A percentile compares a stretch with the other conserved stretches of the same genome.
Evolutionary conservation across 2,329 filamentous ascomycete species (phyloP).

Genomic region (Chlorencoelia australis): DNA sequence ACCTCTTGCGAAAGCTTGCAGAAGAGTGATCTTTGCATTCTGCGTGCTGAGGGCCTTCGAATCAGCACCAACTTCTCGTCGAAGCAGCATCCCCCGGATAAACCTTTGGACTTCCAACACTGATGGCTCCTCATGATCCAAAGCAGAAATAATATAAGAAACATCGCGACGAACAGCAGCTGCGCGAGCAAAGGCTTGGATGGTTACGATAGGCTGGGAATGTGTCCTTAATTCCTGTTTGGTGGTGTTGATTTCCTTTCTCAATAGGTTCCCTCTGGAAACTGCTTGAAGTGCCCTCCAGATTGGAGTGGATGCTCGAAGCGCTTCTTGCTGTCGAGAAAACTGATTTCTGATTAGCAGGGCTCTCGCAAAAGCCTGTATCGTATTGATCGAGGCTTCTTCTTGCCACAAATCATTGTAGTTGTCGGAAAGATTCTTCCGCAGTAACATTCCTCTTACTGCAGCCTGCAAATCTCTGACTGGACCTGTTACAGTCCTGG

Average conservation of each 20-base stretch:
- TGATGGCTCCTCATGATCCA: slow-evolving; percentile 36
- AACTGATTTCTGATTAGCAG: slow-evolving; percentile 47
- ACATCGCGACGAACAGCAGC: slow-evolving; percentile 43
- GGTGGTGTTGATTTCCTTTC: slow-evolving; percentile 35
- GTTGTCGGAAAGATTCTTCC: slow-evolving; percentile 43
- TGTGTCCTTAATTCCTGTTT: slow-evolving; percentile 44
- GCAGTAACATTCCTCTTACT: slow-evolving; percentile 34
- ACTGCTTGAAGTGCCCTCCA: slow-evolving; percentile 39
- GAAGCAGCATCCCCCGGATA: slow-evolving; percentile 51
- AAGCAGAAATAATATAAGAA: slow-evolving; percentile 35
- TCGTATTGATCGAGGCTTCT: slow-evolving; percentile 38
- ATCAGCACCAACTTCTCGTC: slow-evolving; percentile 39
- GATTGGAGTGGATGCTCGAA: slow-evolving; percentile 38
- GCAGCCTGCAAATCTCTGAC: slow-evolving; percentile 38
- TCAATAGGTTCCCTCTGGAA: slow-evolving; percentile 35
- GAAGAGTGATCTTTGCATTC: slow-evolving; percentile 42
- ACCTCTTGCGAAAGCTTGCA: slow-evolving; percentile 63
- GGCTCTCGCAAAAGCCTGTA: slow-evolving; percentile 57
- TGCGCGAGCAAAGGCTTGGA: slow-evolving; percentile 36
- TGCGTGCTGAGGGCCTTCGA: slow-evolving; percentile 48
- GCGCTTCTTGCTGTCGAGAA: slow-evolving; percentile 38
- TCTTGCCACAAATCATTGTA: slow-evolving; percentile 42
- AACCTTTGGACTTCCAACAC: slow-evolving; percentile 46
- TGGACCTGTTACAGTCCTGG: slow-evolving; percentile 39
- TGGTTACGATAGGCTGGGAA: slow-evolving; percentile 23